Evolutionary conservation across 148 eudicot genomes (phyloP), one percentile per base, ranked within the genome.

Genomic region (Amaranthus hypochondriacus): DNA sequence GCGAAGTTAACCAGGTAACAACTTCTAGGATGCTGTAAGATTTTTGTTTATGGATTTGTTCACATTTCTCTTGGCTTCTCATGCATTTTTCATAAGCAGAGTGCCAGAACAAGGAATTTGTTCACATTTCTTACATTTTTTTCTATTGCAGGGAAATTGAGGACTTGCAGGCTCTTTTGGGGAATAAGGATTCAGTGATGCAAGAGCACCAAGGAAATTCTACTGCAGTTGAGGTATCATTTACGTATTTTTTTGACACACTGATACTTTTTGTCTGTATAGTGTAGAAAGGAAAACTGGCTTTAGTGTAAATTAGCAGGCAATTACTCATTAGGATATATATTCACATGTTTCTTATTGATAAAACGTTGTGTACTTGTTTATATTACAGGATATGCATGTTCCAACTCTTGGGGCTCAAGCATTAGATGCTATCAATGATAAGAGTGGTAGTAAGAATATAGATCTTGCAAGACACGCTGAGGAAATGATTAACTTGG

Each of bases 401-500:
- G 84, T 72, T 78, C 85, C 86, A 18, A 9, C 58, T 53, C 18
- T 62, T 68, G 72, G 74, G 51, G 70, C 78, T 78, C 85, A 80
- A 73, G 43, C 75, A 76, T 14, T 52, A 49, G 53, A 48, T 52
- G 48, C 76, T 43, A 69, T 43, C 54, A 43, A 62, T 64, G 77
- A 78, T 48, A 79, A 78, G 65, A 74, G 66, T 42, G 72, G 58
- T 44, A 58, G 61, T 56, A 70, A 66, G 71, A 62, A 68, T 55
- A 84, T 66, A 71, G 73, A 57, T 73, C 44, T 21, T 18, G 68
- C 68, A 75, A 74, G 74, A 68, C 78, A 80, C 48, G 70, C 76
- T 42, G 94, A 92, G 79, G 87, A 86, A 68, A 13, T 95, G 60
- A 66, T 92, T 83, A 81, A 86, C 75, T 76, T 95, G 74, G 92